Percentiles rank a stretch among this genome's conserved stretches.
These are phyloP conservation scores for Cubamyces sp. DNA, from an alignment of 768 basidiomycete species.

Conservation along the genomic window DNA sequence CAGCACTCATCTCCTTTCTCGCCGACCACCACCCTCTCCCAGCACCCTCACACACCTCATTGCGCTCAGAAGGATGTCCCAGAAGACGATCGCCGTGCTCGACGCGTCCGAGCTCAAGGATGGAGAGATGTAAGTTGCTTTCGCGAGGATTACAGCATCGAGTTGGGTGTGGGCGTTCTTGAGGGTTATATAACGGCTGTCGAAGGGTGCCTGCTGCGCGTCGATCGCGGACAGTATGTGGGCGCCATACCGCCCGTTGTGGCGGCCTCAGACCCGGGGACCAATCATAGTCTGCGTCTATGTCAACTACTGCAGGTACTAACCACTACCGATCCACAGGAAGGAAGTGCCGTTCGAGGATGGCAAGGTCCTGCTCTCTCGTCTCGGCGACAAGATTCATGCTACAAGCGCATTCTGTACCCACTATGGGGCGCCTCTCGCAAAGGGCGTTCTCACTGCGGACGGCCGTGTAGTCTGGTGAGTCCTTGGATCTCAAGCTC, in stretches of 20 bases:
- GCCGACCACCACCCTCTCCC: constrained; percentile 9
- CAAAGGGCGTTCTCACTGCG: constrained; percentile 77
- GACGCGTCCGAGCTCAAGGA: constrained; percentile 51
- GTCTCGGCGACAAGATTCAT: constrained; percentile 72
- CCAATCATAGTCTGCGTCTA: not conserved
- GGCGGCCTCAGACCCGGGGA: not conserved
- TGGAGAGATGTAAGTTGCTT: constrained; percentile 53
- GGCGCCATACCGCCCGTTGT: not conserved
- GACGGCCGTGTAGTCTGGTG: constrained; percentile 83
- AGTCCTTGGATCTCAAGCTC: constrained; percentile 27
- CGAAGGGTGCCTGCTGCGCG: not conserved
- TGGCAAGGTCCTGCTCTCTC: constrained; percentile 78
- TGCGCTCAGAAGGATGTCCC: constrained; percentile 35
- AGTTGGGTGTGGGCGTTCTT: not conserved
- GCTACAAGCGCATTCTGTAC: constrained; percentile 88
- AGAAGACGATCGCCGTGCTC: constrained; percentile 52
- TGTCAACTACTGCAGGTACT: not conserved
- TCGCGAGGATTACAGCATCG: not conserved
- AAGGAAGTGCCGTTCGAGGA: constrained; percentile 84
- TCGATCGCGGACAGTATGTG: not conserved
- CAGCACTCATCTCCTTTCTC: constrained; percentile 14
- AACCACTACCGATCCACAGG: constrained; percentile 45
- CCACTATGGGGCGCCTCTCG: constrained; percentile 89
- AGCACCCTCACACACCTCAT: not conserved
- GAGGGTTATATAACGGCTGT: too few species aligned